These are phyloP conservation scores for Solanum appendiculatum DNA, from an alignment of 257 asterid genomes.

Conservation along the genomic window DNA sequence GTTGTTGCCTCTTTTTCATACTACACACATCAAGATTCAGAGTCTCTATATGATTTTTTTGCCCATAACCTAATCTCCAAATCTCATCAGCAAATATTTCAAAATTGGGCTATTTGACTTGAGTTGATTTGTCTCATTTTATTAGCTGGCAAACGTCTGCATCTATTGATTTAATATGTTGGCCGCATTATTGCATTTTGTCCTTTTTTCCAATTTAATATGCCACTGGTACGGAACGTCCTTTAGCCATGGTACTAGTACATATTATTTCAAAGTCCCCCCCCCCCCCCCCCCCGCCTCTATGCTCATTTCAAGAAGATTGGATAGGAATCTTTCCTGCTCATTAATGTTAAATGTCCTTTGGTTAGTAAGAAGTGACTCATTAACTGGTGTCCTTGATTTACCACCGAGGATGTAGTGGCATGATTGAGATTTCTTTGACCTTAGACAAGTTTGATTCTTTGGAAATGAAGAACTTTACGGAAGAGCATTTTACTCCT, in stretches of 20 bases:
- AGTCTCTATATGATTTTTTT: background rate
- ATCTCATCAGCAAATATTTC: background rate
- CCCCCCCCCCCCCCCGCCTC: background rate
- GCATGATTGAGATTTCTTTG: background rate
- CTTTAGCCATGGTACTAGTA: background rate
- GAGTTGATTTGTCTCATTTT: background rate
- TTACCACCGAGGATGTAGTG: background rate
- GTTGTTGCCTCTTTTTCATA: background rate
- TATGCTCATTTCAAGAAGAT: background rate
- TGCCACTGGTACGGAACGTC: background rate
- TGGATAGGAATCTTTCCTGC: background rate
- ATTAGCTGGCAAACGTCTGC: background rate
- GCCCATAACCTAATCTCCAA: background rate
- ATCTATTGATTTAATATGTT: background rate
- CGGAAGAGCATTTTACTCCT: background rate
- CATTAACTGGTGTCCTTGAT: background rate
- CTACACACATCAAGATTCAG: slow-evolving; percentile 4
- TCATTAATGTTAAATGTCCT: background rate
- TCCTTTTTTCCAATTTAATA: background rate
- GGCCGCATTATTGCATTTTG: background rate
- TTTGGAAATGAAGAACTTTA: background rate
- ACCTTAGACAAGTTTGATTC: background rate
- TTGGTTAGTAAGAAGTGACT: background rate
- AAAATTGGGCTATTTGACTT: background rate
- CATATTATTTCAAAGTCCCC: background rate